Base-by-base conservation (phyloP, 495 filamentous ascomycete genomes). In the Evernia prunastri region DNA sequence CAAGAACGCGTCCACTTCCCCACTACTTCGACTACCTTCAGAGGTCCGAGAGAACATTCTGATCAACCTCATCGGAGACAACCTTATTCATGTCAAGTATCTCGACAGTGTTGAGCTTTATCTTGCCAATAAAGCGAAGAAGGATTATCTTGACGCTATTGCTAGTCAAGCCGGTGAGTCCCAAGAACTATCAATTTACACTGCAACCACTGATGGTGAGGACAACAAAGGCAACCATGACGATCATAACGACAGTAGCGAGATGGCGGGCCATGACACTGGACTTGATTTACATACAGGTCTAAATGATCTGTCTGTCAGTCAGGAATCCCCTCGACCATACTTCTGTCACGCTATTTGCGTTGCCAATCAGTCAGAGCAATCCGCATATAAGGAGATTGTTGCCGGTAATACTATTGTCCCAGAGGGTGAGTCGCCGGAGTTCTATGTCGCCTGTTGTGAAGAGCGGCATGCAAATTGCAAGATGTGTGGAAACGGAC, bases 21-120 rank as follows among this genome's bases (percentile, higher is more conserved):
- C 37, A 47, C 33, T 64, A 25, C 43, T 67, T 33, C 36, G 18
- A 6, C 39, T 67, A 0, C 51, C 66, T 3, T 56, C 37, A 47
- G 61, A 67, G 45, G 54, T 67, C 40, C 56, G 56, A 40, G 56
- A 60, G 45, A 59, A 60, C 7, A 67, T 67, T n/a, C 49, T 67
- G 25, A 33, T 20, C 13, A 23, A 65, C 39, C 35, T 63, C 10
- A 29, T 67, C 25, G 65, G 60, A 8, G 43, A 60, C 4, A n/a
- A 58, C 7, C 51, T 67, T n/a, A 54, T 67, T 33, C 65, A 67
- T 33, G 20, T 67, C 51, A 47, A 62, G 33, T 54, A 35, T 29
- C n/a, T 66, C 13, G n/a, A 33, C 7, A 13, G 8, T n/a, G 12
- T 17, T 12, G 25, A 15, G 2, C 18, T 58, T 29, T 45, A 1